phyloP scores from a whole-genome alignment of 2,329 filamentous ascomycete species.

The Ascochyta clinopodiicola region DNA sequence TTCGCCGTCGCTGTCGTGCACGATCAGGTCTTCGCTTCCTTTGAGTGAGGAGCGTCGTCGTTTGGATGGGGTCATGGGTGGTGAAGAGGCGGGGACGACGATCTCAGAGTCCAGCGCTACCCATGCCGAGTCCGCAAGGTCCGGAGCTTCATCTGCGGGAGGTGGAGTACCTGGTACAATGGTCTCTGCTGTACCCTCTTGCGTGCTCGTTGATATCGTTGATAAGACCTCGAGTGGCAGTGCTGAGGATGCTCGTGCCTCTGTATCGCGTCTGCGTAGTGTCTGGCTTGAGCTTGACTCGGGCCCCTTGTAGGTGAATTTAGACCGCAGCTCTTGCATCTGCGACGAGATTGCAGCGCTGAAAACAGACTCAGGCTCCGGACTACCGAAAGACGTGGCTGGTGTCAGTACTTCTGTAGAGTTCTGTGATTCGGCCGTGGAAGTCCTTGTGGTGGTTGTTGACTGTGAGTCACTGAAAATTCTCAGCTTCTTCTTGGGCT shows the following conservation, averaged over 20 bases:
- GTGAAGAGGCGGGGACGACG: conserved; percentile 40
- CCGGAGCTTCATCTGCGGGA: conserved; percentile 11
- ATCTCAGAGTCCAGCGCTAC: conserved; percentile 39
- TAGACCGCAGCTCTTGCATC: conserved; percentile 39
- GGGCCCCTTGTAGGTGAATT: conserved; percentile 35
- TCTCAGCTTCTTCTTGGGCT: conserved; percentile 42
- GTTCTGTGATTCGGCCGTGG: conserved; percentile 35
- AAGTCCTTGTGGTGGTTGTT: conserved; percentile 32
- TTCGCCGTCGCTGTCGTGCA: conserved; percentile 54
- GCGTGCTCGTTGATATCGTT: background rate
- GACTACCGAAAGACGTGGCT: conserved; percentile 38
- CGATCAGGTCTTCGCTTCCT: conserved; percentile 57
- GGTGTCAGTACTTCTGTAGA: conserved; percentile 38
- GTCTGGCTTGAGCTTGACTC: conserved; percentile 10
- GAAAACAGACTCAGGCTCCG: conserved; percentile 36
- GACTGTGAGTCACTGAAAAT: conserved; percentile 46
- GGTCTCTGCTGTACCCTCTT: conserved; percentile 6
- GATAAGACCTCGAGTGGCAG: conserved; percentile 9
- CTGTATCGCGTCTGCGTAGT: conserved; percentile 15
- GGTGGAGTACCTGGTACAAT: conserved; percentile 16
- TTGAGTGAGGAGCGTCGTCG: conserved; percentile 35
- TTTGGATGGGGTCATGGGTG: conserved; percentile 27
- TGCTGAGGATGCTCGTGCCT: conserved; percentile 15
- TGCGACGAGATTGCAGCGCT: conserved; percentile 36
- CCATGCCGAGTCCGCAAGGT: conserved; percentile 37